Conservation (phyloP, 805 yeast genomes). For the Lachancea fermentati region DNA sequence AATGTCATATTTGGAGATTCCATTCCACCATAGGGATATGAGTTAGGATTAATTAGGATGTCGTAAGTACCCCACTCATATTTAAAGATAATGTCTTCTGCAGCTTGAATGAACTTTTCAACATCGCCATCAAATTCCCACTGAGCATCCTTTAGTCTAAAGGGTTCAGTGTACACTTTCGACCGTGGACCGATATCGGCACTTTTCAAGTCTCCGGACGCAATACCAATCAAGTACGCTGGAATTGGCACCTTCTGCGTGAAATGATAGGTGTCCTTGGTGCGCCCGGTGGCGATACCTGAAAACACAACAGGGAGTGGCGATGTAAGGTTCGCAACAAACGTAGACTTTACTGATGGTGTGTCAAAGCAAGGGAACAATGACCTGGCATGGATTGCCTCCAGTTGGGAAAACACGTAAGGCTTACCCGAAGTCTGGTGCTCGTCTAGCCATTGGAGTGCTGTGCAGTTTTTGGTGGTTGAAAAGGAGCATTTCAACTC, state of each 20-base stretch:
- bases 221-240: slow-evolving; percentile 75
- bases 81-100: slow-evolving; percentile 63
- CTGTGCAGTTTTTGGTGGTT: slow-evolving; percentile 75
- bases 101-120: slow-evolving; percentile 71
- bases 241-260: slow-evolving; percentile 82
- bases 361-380: slow-evolving; percentile 89
- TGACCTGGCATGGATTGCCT: slow-evolving; percentile 86
- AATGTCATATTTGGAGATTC: slow-evolving; percentile 89
- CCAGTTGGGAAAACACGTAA: slow-evolving; percentile 78
- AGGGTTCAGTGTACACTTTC: slow-evolving; percentile 72
- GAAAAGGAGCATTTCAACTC: slow-evolving; percentile 45
- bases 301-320: slow-evolving; percentile 67
- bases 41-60: slow-evolving; percentile 70
- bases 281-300: slow-evolving; percentile 42
- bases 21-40: slow-evolving; percentile 90
- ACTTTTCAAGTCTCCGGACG: slow-evolving; percentile 69
- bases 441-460: slow-evolving; percentile 77
- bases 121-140: slow-evolving; percentile 77
- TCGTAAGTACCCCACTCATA: slow-evolving; percentile 86
- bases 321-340: slow-evolving; percentile 52
- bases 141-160: slow-evolving; percentile 58
- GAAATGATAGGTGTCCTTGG: slow-evolving; percentile 40
- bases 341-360: slow-evolving; percentile 72
- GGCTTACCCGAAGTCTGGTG: slow-evolving; percentile 68
- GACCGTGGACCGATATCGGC: slow-evolving; percentile 83